Base-by-base conservation (phyloP, 1,284 basidiomycete genomes). In the Polyporus tsugae region DNA sequence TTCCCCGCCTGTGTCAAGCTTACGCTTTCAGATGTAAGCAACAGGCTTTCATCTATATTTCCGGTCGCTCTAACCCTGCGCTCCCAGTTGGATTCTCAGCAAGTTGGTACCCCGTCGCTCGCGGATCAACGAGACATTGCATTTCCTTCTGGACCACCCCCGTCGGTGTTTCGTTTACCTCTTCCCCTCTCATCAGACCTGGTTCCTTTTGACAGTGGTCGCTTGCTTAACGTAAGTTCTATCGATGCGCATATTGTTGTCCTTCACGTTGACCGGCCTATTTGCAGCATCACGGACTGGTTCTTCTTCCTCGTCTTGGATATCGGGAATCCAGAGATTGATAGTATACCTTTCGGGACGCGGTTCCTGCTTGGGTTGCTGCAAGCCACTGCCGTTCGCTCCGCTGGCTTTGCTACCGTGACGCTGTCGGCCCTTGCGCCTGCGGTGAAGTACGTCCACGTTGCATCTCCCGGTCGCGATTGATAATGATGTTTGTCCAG, bases 141-240 rank as follows among this genome's bases (percentile, higher is more conserved):
- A 91, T 67, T 99, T 99, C 79, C 85, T 99, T 6, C 87, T 99
- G 22, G 96, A 99, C 77, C 97, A 99, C 77, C 97, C 97, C n/a
- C 89, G 97, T 33, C 89, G 97, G 72, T 96, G 97, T 82, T 99
- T 95, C 78, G 90, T 97, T 53, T 97, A 98, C 79, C 87, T 99
- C 7, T 99, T 99, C 76, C 97, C 97, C 0, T 92, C 95, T 0
- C 94, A 96, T 73, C 96, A 99, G 78, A 99, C 97, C 1, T 97
- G 96, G 95, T 95, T 97, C 75, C 87, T 98, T 17, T 72, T 95
- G 0, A 86, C 88, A 1, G 74, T 98, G 55, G 79, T 93, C 0
- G 53, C 93, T 10, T 76, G 83, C 4, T 83, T 98, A 41, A 95
- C 90, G 92, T 95, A 74, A 71, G 87, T 33, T 13, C 13, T 11